Evolutionary conservation across 345 rosid genomes (phyloP).

Genomic region (Moricandia arvensis): DNA sequence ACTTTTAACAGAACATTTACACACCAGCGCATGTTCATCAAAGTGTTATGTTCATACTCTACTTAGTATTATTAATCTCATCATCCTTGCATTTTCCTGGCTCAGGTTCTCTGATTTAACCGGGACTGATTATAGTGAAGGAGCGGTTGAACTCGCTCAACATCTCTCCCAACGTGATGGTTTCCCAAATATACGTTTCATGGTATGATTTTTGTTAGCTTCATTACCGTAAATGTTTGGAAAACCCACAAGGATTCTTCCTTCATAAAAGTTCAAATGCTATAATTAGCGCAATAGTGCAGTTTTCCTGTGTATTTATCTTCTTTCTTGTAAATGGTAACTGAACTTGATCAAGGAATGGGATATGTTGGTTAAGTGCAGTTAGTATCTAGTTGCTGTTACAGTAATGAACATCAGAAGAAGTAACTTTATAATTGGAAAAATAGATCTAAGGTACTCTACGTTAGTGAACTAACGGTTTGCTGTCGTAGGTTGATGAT

Average conservation of each 20-base stretch:
- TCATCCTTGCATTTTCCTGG: constrained; percentile 15
- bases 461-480: constrained; percentile 14
- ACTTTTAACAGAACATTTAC: background rate
- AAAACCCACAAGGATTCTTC: background rate
- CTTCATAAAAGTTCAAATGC: background rate
- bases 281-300: background rate
- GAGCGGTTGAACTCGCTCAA: constrained; percentile 80
- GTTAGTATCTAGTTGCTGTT: background rate
- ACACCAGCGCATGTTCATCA: background rate
- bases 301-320: background rate
- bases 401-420: constrained; percentile 7
- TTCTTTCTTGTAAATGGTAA: constrained; percentile 4
- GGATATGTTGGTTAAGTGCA: background rate
- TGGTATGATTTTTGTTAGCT: constrained; percentile 50
- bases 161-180: constrained; percentile 87
- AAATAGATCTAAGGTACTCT: background rate
- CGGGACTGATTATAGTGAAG: constrained; percentile 90
- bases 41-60: background rate
- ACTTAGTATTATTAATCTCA: background rate
- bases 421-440: background rate
- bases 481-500: constrained; percentile 67
- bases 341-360: background rate
- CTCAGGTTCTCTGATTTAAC: constrained; percentile 90
- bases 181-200: constrained; percentile 58
- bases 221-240: background rate